Evolutionary conservation across 305 asterid genomes (phyloP).

Genomic region (Nicotiana rustica): DNA sequence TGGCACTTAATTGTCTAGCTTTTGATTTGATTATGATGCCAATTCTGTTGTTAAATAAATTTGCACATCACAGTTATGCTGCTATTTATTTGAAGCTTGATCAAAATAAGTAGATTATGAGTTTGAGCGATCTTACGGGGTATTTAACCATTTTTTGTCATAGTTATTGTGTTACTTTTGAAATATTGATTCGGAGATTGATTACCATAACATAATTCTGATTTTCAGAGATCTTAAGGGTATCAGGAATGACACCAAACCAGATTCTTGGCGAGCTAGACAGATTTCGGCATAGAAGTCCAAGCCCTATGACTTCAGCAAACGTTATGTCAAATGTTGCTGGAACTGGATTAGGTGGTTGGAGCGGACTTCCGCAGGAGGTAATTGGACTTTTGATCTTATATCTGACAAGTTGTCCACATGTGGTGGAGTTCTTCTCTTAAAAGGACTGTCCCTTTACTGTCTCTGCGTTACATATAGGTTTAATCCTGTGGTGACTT

Average conservation of each 20-base stretch:
- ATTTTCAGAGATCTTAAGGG: constrained; percentile 71
- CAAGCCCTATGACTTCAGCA: constrained; percentile 98
- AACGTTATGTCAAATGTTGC: constrained; percentile 70
- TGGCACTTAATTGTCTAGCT: neutral
- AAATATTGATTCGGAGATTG: neutral
- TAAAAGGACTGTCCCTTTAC: neutral
- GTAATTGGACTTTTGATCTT: constrained; percentile 42
- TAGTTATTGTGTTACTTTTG: neutral
- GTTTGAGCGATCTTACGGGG: neutral
- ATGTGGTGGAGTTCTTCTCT: neutral
- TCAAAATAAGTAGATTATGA: constrained; percentile 38
- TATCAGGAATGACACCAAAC: constrained; percentile 80
- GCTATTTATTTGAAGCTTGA: constrained; percentile 2
- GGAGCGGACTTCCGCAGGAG: constrained; percentile 91
- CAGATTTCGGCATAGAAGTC: constrained; percentile 90
- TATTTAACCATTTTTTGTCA: neutral
- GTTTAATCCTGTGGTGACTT: neutral
- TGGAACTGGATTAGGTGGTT: constrained; percentile 71
- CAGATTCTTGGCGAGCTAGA: constrained; percentile 86
- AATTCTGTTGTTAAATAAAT: constrained; percentile 8
- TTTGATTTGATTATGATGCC: neutral
- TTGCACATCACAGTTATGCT: neutral
- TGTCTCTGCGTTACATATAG: neutral
- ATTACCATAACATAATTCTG: constrained; percentile 24
- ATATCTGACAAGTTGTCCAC: constrained; percentile 12